phyloP scores from a whole-genome alignment of 2,329 filamentous ascomycete genomes.

The Teratosphaeria destructans region DNA sequence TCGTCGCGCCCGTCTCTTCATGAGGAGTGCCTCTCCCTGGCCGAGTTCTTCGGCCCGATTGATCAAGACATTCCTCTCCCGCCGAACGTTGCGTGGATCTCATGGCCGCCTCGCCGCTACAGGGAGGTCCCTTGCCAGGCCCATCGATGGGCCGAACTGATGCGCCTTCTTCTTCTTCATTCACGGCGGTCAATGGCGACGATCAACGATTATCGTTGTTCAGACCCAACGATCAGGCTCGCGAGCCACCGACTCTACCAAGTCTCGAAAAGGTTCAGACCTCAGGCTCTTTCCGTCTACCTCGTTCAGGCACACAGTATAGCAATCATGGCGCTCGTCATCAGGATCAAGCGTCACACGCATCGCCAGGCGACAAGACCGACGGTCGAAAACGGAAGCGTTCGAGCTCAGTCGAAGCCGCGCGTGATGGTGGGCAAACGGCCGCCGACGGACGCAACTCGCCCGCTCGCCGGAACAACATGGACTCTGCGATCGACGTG shows the following conservation, averaged over 20 bases:
- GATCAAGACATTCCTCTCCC: neutral
- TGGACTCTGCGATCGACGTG: slow-evolving; percentile 10
- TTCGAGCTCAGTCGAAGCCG: slow-evolving; percentile 6
- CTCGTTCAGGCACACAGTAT: neutral
- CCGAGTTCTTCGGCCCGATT: slow-evolving; percentile 5
- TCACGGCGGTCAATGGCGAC: slow-evolving; percentile 25
- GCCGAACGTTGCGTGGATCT: slow-evolving; percentile 13
- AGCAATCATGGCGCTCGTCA: neutral
- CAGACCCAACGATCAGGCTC: slow-evolving; percentile 6
- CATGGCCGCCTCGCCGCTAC: slow-evolving; percentile 9
- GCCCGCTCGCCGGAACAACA: slow-evolving; percentile 13
- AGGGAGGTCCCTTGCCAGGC: slow-evolving; percentile 8
- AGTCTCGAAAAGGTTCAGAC: neutral
- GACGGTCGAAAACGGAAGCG: slow-evolving; percentile 17
- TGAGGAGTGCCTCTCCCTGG: neutral
- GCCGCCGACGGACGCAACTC: slow-evolving; percentile 4
- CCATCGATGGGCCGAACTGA: slow-evolving; percentile 11
- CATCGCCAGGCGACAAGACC: neutral
- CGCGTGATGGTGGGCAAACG: neutral
- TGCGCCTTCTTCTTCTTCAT: slow-evolving; percentile 13
- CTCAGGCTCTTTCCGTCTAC: neutral
- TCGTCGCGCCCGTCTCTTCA: neutral
- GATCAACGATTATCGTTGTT: slow-evolving; percentile 8
- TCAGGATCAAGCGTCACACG: neutral
- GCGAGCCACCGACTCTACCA: neutral